A percentile compares a stretch with the other conserved stretches of the same genome.
phyloP scores from a whole-genome alignment of 2,329 filamentous ascomycete genomes.

The Pseudogymnoascus sp. region DNA sequence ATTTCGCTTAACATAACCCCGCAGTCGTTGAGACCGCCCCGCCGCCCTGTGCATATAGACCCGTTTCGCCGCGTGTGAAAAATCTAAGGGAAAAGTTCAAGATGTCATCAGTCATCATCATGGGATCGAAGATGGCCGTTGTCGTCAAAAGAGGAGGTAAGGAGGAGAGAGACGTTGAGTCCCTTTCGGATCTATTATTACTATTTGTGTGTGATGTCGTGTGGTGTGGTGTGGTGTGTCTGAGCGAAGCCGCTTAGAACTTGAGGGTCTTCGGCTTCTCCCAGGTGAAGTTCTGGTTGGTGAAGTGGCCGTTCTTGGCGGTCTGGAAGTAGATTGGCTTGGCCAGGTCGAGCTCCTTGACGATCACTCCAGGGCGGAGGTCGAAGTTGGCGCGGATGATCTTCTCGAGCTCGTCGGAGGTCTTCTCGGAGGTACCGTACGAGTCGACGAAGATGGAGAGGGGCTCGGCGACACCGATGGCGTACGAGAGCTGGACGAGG shows the following conservation, averaged over 20 bases:
- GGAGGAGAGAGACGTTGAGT: slow-evolving; percentile 28
- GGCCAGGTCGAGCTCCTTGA: slow-evolving; percentile 89
- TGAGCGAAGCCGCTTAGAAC: slow-evolving; percentile 54
- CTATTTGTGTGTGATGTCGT: slow-evolving; percentile 11
- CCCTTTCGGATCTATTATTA: slow-evolving; percentile 16
- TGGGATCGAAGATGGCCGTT: neutral
- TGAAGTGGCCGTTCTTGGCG: slow-evolving; percentile 99
- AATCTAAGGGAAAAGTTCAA: slow-evolving; percentile 19
- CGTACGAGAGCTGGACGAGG: slow-evolving; percentile 97
- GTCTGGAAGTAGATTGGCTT: slow-evolving; percentile 98
- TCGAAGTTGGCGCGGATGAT: slow-evolving; percentile 97
- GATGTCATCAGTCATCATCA: slow-evolving; percentile 1
- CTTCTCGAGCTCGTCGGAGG: slow-evolving; percentile 85
- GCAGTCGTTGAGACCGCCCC: slow-evolving; percentile 30
- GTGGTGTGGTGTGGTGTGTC: slow-evolving; percentile 11
- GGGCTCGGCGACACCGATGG: slow-evolving; percentile 96
- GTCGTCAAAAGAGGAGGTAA: neutral
- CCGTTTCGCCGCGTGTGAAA: slow-evolving; percentile 28
- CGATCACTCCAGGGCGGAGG: slow-evolving; percentile 95
- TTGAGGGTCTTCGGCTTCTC: slow-evolving; percentile 95
- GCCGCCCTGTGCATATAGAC: slow-evolving; percentile 24
- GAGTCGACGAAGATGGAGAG: slow-evolving; percentile 96
- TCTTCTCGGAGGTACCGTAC: slow-evolving; percentile 88
- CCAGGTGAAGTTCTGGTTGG: slow-evolving; percentile 96
- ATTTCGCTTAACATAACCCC: slow-evolving; percentile 17